Conservation (phyloP, 352 stramenopile genomes). For the Pythium biforme region DNA sequence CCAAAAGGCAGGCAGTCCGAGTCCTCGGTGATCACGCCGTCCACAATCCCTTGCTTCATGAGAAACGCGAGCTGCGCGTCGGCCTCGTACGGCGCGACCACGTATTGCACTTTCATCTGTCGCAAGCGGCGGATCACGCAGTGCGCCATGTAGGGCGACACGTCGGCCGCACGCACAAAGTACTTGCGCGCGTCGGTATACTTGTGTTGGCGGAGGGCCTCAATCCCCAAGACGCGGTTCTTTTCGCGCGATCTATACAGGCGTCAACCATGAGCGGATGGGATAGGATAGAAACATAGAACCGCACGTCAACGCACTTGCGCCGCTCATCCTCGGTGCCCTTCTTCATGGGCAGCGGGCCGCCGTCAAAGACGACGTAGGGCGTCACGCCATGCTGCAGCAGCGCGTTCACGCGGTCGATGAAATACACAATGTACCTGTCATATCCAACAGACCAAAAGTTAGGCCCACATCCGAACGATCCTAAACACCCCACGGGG, state of each 20-base stretch:
- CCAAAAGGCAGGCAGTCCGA: constrained; percentile 95
- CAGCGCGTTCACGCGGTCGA: constrained; percentile 87
- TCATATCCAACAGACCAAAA: no score
- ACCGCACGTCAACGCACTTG: constrained; percentile 34
- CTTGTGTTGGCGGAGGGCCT: constrained; percentile 55
- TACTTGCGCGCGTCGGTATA: constrained; percentile 65
- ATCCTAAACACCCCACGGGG: no score
- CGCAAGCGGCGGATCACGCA: constrained; percentile 46
- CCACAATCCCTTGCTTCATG: constrained; percentile 75
- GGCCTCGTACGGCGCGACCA: constrained; percentile 98
- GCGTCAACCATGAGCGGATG: not conserved
- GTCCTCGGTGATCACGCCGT: constrained; percentile 97
- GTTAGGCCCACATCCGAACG: no score
- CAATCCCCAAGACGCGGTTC: constrained; percentile 60
- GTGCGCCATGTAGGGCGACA: constrained; percentile 80
- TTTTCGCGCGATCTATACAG: constrained; percentile 56
- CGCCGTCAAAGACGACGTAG: constrained; percentile 93
- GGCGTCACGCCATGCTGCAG: constrained; percentile 81
- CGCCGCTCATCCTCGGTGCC: constrained; percentile 68
- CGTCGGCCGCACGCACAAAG: constrained; percentile 69
- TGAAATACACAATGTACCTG: constrained; percentile 84
- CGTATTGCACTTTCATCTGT: constrained; percentile 79
- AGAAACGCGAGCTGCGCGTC: constrained; percentile 97
- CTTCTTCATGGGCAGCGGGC: constrained; percentile 88
- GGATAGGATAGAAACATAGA: no score